A percentile compares a stretch with the other conserved stretches of the same genome.
Evolutionary conservation across 768 basidiomycete genomes (phyloP).

Genomic region (Tricholoma hemisulphureum): DNA sequence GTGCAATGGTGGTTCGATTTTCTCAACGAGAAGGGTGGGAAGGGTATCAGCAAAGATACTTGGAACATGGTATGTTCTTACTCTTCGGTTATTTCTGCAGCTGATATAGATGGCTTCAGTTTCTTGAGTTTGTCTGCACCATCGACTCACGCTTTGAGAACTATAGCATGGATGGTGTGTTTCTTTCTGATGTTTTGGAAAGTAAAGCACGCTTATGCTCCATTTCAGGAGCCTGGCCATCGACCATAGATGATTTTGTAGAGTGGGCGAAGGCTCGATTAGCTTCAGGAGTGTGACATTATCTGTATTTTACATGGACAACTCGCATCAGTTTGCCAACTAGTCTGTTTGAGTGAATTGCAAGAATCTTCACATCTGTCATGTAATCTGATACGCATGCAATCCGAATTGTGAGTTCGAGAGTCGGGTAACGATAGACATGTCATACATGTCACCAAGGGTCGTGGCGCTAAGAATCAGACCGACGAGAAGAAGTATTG

Average conservation of each 20-base stretch:
- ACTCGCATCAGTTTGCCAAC: background rate
- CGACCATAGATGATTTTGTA: conserved; percentile 83
- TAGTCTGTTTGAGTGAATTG: background rate
- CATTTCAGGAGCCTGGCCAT: conserved; percentile 79
- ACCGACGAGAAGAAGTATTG: background rate
- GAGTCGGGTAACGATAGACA: background rate
- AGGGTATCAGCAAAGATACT: conserved; percentile 85
- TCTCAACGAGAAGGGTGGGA: conserved; percentile 58
- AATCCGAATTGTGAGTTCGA: background rate
- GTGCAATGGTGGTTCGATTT: conserved; percentile 80
- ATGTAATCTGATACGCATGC: background rate
- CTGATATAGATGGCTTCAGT: conserved; percentile 46
- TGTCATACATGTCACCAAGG: background rate
- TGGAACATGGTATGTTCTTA: conserved; percentile 72
- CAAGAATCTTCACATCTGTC: background rate
- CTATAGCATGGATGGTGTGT: conserved; percentile 74
- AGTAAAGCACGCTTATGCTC: conserved; percentile 8
- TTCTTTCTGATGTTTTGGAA: background rate
- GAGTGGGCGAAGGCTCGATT: conserved; percentile 54
- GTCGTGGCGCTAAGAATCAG: background rate
- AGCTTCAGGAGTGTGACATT: conserved; percentile 6
- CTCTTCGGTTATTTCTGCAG: background rate
- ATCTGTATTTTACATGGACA: background rate
- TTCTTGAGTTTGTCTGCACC: conserved; percentile 73
- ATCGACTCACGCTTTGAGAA: conserved; percentile 71